Percentiles rank a stretch among this genome's conserved stretches.
phyloP scores from a whole-genome alignment of 2,329 filamentous ascomycete genomes.

The Colletotrichum eremochloae region DNA sequence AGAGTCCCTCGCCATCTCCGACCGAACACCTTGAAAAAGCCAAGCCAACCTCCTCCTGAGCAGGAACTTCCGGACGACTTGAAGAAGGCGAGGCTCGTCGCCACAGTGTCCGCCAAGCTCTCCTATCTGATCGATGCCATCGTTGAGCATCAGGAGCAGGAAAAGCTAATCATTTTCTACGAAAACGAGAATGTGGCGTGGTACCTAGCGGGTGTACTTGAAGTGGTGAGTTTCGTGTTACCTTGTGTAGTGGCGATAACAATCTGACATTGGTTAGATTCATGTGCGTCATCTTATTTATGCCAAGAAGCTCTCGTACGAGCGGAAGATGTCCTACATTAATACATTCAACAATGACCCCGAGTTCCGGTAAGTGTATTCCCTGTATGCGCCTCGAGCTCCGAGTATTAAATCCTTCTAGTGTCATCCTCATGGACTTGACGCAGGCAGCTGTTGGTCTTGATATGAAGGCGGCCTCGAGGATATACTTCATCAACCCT shows the following conservation, averaged over 20 bases:
- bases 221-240: conserved; percentile 65
- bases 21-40: conserved; percentile 45
- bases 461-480: conserved; percentile 84
- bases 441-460: conserved; percentile 89
- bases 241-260: not conserved
- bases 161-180: conserved; percentile 95
- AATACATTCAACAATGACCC: conserved; percentile 79
- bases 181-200: conserved; percentile 88
- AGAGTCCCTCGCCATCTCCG: conserved; percentile 51
- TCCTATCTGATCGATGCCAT: conserved; percentile 86
- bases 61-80: conserved; percentile 63
- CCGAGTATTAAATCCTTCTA: conserved; percentile 39
- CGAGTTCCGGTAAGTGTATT: conserved; percentile 64
- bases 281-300: conserved; percentile 76
- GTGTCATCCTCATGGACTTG: conserved; percentile 92
- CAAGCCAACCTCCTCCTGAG: conserved; percentile 25
- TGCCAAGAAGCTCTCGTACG: conserved; percentile 70
- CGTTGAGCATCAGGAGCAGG: conserved; percentile 73
- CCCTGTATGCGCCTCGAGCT: not conserved
- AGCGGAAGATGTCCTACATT: conserved; percentile 80
- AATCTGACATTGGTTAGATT: conserved; percentile 53
- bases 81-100: conserved; percentile 73
- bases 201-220: conserved; percentile 86
- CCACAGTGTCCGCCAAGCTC: conserved; percentile 87
- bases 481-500: conserved; percentile 91